Evolutionary conservation across 2,329 filamentous ascomycete species (phyloP).

Genomic region (Calonectria naviculata): DNA sequence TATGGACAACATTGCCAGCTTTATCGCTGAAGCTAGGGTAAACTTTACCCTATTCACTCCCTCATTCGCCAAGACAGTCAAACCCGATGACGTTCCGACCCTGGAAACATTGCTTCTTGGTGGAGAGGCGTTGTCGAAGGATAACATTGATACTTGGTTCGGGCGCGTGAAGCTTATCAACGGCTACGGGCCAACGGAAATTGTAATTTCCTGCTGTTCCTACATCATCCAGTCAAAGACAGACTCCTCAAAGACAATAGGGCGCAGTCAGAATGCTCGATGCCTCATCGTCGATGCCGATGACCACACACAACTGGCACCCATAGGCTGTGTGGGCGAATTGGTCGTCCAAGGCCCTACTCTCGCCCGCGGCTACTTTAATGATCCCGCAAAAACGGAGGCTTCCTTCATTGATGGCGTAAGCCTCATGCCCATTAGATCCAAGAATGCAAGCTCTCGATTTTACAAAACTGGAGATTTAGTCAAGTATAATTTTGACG

Average conservation of each 20-base stretch:
- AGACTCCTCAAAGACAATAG: slow-evolving; percentile 13
- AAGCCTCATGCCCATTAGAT: not conserved
- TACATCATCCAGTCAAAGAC: not conserved
- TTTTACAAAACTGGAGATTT: slow-evolving; percentile 10
- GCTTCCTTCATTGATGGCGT: not conserved
- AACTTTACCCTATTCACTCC: not conserved
- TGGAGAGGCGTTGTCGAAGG: slow-evolving; percentile 17
- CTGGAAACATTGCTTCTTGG: slow-evolving; percentile 12
- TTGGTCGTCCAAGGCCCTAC: slow-evolving; percentile 41
- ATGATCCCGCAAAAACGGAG: slow-evolving; percentile 26
- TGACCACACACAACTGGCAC: slow-evolving; percentile 10
- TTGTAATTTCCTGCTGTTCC: not conserved
- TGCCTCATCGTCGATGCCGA: slow-evolving; percentile 18
- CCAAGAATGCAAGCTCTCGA: not conserved
- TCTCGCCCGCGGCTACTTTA: slow-evolving; percentile 61
- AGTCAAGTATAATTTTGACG: slow-evolving; percentile 1
- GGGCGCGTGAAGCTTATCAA: not conserved
- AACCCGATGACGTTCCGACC: not conserved
- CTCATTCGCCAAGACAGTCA: not conserved
- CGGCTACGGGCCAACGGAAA: slow-evolving; percentile 19
- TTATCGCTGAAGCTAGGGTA: slow-evolving; percentile 6
- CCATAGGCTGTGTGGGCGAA: slow-evolving; percentile 26
- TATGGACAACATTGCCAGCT: not conserved
- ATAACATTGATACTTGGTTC: slow-evolving; percentile 19
- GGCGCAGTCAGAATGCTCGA: slow-evolving; percentile 15